Evolutionary conservation across 2,329 filamentous ascomycete species (phyloP).

Genomic region (Magnaporthales sp.): DNA sequence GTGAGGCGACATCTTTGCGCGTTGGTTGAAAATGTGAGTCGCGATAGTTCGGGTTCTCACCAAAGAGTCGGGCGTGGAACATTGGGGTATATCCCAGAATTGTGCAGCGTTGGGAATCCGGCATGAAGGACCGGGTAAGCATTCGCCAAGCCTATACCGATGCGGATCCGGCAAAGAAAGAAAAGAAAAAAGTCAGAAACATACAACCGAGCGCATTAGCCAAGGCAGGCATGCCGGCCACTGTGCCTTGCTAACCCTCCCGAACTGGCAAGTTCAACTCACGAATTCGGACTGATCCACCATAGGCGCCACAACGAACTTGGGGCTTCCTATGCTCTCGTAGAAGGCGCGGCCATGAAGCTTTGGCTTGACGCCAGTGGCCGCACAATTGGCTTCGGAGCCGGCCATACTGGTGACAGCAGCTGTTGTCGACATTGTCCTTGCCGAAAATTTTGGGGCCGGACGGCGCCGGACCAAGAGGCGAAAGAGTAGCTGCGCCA

Average conservation of each 20-base stretch:
- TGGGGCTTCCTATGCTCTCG: slow-evolving; percentile 87
- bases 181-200: not conserved
- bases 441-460: slow-evolving; percentile 5
- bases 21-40: slow-evolving; percentile 71
- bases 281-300: slow-evolving; percentile 98
- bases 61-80: slow-evolving; percentile 87
- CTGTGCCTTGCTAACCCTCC: not conserved
- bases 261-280: slow-evolving; percentile 24
- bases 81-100: slow-evolving; percentile 91
- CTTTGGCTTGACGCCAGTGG: slow-evolving; percentile 35
- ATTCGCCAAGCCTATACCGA: slow-evolving; percentile 78
- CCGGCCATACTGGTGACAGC: slow-evolving; percentile 4
- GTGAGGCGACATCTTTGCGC: slow-evolving; percentile 20
- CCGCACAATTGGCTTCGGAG: slow-evolving; percentile 4
- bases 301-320: slow-evolving; percentile 89
- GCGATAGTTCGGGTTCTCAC: slow-evolving; percentile 67
- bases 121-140: slow-evolving; percentile 87
- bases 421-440: slow-evolving; percentile 7
- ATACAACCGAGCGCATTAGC: not conserved
- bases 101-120: slow-evolving; percentile 50
- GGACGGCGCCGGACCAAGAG: slow-evolving; percentile 9
- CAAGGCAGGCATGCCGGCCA: not conserved
- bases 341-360: slow-evolving; percentile 85
- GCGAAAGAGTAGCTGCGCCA: not conserved
- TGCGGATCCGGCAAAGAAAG: slow-evolving; percentile 3